Conservation (phyloP, 257 asterid genomes). For the Capsicum baccatum region DNA sequence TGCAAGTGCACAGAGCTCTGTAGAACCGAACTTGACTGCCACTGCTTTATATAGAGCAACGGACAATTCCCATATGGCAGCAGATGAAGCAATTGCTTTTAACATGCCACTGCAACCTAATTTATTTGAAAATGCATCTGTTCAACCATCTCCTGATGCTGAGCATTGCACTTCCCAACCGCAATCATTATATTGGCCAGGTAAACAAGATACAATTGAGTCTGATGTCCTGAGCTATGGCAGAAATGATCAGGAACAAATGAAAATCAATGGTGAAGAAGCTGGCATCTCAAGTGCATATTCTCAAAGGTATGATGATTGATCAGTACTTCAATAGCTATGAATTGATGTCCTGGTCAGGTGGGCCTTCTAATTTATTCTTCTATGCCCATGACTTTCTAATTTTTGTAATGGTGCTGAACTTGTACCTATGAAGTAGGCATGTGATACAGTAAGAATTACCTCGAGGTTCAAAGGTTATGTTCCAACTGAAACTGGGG, state of each 20-base stretch:
- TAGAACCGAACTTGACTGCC: slow-evolving; percentile 55
- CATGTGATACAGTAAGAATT: slow-evolving; percentile 15
- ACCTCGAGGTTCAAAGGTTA: background rate
- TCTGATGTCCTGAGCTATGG: slow-evolving; percentile 48
- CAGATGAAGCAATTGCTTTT: slow-evolving; percentile 45
- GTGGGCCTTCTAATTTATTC: slow-evolving; percentile 9
- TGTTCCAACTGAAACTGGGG: background rate
- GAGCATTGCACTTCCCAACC: slow-evolving; percentile 55
- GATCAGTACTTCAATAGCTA: background rate
- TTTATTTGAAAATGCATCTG: slow-evolving; percentile 52
- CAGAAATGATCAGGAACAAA: slow-evolving; percentile 53
- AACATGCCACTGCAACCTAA: slow-evolving; percentile 56
- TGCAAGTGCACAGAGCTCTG: slow-evolving; percentile 52
- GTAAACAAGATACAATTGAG: slow-evolving; percentile 51
- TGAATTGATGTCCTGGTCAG: background rate
- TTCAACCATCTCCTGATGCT: slow-evolving; percentile 51
- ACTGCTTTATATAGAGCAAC: slow-evolving; percentile 47
- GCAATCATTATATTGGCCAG: slow-evolving; percentile 50
- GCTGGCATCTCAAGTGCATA: slow-evolving; percentile 56
- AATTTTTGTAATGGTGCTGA: background rate
- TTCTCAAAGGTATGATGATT: slow-evolving; percentile 69
- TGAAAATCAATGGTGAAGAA: slow-evolving; percentile 51
- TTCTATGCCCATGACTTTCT: background rate
- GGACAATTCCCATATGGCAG: slow-evolving; percentile 47
- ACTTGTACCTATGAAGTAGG: background rate